Evolutionary conservation across 768 basidiomycete species (phyloP), one percentile per base, ranked within the genome.

Genomic region (Thelephora ganbajun): DNA sequence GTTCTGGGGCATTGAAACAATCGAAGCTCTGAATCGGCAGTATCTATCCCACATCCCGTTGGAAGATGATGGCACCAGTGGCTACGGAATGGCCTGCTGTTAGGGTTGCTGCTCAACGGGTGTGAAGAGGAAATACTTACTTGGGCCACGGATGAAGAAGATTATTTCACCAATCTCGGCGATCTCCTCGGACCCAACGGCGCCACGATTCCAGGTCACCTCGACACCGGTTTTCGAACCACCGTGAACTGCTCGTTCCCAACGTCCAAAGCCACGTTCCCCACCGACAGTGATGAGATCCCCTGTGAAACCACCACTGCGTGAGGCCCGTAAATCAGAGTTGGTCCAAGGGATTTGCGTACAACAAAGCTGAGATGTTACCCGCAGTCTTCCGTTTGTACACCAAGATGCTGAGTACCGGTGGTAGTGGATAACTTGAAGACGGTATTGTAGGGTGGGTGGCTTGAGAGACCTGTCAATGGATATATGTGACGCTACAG

Each of bases 401-500:
- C 74, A 11, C 66, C 66, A 30, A 4, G 22, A 12, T 30, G 26
- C 26, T 30, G 26, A 30, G 26, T 30, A 46, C 75, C 70, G 22
- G 70, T 52, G 6, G 67, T 76, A 18, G 72, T 72, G 14, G 80
- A 83, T 82, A 87, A 80, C 48, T 81, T 61, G 46, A 87, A 71
- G 14, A 75, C 71, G 50, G 88, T 73, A 59, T 88, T 86, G 51
- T 79, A 69, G 44, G 88, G 61, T 0, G 80, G 0, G 85, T 88
- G 9, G 79, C 70, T 59, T 88, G 85, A 0, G 86, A 75, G 23
- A 87, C 80, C 63, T 89, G 85, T 85, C 85, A 89, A 56, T 89
- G 85, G 34, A 89, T 66, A 33, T 81, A 83, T 11, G 80, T 83
- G 39, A 76, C 82, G 53, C 39, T 41, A 11, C 39, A 9, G 26